Conservation (phyloP, 1,139 yeast species). For the Yamadazyma pseudoaaseri region DNA sequence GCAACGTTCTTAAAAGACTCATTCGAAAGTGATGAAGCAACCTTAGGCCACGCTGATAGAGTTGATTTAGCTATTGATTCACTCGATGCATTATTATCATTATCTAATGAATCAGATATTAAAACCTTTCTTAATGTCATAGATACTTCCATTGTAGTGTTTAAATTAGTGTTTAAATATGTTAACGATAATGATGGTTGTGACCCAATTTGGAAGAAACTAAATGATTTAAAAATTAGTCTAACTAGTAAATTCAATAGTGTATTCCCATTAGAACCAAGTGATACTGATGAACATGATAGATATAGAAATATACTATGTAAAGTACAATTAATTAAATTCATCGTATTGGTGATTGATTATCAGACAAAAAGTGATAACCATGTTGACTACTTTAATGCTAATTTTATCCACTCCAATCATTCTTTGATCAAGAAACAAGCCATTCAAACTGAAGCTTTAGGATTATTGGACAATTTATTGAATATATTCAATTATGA, state of each 20-base stretch:
- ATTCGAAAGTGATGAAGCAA: constrained; percentile 30
- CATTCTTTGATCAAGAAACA: constrained; percentile 66
- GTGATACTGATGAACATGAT: constrained; percentile 53
- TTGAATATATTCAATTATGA: constrained; percentile 56
- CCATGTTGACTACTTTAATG: constrained; percentile 45
- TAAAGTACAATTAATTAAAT: constrained; percentile 67
- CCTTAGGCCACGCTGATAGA: constrained; percentile 28
- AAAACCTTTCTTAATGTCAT: constrained; percentile 31
- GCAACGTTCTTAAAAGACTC: constrained; percentile 45
- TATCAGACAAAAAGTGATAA: constrained; percentile 58
- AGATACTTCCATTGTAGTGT: constrained; percentile 37
- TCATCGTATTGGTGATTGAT: constrained; percentile 68
- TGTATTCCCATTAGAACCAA: constrained; percentile 42
- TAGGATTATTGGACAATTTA: constrained; percentile 63
- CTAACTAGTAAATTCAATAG: constrained; percentile 33
- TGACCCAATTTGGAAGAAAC: constrained; percentile 39
- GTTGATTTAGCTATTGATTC: constrained; percentile 45
- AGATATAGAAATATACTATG: constrained; percentile 50
- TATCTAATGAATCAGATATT: constrained; percentile 29
- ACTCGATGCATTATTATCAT: constrained; percentile 30
- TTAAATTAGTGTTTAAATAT: constrained; percentile 38
- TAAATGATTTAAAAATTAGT: constrained; percentile 42
- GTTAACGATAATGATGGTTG: constrained; percentile 48
- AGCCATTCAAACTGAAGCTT: constrained; percentile 68
- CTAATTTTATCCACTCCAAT: constrained; percentile 55